Conservation (phyloP, 208 protist species). For the Wallacemonas rigidus region DNA sequence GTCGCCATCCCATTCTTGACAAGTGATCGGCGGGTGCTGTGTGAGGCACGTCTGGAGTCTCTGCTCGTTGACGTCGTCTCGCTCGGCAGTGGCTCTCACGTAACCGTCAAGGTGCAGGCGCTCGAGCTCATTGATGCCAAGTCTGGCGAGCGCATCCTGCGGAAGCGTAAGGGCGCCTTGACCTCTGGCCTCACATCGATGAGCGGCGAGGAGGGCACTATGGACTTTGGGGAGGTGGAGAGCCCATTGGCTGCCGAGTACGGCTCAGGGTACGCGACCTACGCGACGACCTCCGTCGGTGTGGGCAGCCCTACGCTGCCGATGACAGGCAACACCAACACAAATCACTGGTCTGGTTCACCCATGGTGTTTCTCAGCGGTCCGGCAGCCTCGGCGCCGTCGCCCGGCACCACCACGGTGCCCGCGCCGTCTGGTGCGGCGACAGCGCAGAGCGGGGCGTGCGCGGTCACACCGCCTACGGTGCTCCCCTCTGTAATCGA, state of each 20-base stretch:
- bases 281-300: neutral
- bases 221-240: neutral
- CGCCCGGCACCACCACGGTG: neutral
- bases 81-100: conserved; percentile 33
- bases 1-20: conserved; percentile 79
- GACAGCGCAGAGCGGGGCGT: too few species aligned
- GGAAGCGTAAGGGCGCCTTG: conserved; percentile 25
- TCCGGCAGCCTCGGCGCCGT: neutral
- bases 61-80: conserved; percentile 64
- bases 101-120: conserved; percentile 67
- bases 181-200: neutral
- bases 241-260: neutral
- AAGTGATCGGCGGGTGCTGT: conserved; percentile 45
- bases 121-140: conserved; percentile 57
- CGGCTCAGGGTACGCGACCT: conserved; percentile 9
- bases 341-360: too few species aligned
- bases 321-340: neutral
- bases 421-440: conserved; percentile 4
- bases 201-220: neutral
- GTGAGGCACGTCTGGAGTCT: conserved; percentile 66
- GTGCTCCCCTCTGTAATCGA: conserved; percentile 4
- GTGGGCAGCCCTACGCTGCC: neutral
- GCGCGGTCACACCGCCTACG: too few species aligned
- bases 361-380: neutral
- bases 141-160: conserved; percentile 63